Conservation (phyloP, 441 rosid genomes). For the Viola pubescens region DNA sequence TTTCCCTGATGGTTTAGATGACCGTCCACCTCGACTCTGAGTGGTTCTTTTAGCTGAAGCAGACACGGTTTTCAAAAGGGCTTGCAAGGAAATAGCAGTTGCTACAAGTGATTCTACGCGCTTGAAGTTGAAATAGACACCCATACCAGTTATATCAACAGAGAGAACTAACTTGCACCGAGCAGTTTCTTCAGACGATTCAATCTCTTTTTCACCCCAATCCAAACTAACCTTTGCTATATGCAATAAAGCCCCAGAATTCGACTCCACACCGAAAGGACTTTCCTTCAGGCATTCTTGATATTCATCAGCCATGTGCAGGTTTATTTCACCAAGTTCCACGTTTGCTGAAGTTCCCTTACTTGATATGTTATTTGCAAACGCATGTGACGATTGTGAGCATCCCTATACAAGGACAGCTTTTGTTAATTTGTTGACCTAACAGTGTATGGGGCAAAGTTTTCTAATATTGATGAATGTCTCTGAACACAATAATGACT, state of each 20-base stretch:
- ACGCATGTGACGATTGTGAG: slow-evolving; percentile 91
- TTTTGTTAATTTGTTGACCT: slow-evolving; percentile 12
- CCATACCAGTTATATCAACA: slow-evolving; percentile 87
- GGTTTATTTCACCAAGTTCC: slow-evolving; percentile 96
- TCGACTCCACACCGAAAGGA: slow-evolving; percentile 81
- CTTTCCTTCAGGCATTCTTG: slow-evolving; percentile 81
- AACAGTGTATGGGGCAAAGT: too few relatives aligned
- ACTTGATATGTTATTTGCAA: slow-evolving; percentile 85
- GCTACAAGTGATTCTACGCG: slow-evolving; percentile 67
- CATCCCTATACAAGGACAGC: slow-evolving; percentile 54
- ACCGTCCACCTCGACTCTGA: slow-evolving; percentile 41
- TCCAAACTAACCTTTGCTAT: slow-evolving; percentile 87
- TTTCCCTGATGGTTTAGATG: slow-evolving; percentile 72
- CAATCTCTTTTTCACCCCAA: slow-evolving; percentile 81
- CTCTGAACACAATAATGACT: background rate
- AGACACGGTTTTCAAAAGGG: slow-evolving; percentile 58
- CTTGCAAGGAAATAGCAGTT: slow-evolving; percentile 72
- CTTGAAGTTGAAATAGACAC: slow-evolving; percentile 62
- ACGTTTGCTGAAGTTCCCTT: slow-evolving; percentile 69
- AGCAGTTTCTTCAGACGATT: slow-evolving; percentile 52
- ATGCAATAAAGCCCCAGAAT: slow-evolving; percentile 87
- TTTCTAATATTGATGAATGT: background rate
- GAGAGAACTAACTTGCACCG: slow-evolving; percentile 70
- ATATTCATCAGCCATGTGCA: slow-evolving; percentile 91
- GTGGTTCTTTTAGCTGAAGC: slow-evolving; percentile 46